phyloP scores from a whole-genome alignment of 2,329 filamentous ascomycete genomes.

The Colletotrichum sp. region DNA sequence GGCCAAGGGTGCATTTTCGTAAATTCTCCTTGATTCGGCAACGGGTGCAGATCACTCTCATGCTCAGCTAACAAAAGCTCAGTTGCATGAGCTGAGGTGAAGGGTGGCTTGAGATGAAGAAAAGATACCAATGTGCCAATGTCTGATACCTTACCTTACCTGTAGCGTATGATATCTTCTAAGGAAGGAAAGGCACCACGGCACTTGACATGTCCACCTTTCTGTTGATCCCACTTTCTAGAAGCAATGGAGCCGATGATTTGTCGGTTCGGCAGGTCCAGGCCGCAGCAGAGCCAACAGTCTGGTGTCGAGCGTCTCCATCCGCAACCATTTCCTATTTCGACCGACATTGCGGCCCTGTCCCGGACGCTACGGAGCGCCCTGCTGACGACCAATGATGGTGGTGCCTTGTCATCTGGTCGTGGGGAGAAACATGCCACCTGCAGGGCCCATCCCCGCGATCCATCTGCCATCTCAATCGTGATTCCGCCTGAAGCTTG shows the following conservation, averaged over 20 bases:
- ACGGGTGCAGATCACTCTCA: not conserved
- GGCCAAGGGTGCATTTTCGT: not conserved
- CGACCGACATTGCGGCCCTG: constrained; percentile 4
- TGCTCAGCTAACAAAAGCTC: not conserved
- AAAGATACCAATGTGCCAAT: not conserved
- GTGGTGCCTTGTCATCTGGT: not conserved
- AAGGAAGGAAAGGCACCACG: not conserved
- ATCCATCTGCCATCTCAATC: constrained; percentile 15
- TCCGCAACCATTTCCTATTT: constrained; percentile 20
- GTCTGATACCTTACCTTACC: too few species aligned
- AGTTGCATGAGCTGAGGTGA: not conserved
- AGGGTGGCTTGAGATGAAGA: not conserved
- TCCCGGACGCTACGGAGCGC: constrained; percentile 2
- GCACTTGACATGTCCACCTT: not conserved
- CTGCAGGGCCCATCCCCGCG: not conserved
- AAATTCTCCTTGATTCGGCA: not conserved
- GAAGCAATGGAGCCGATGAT: not conserved
- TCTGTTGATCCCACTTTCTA: not conserved
- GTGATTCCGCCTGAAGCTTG: not conserved
- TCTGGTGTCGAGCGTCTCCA: not conserved
- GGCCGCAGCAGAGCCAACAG: not conserved
- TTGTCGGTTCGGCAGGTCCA: not conserved
- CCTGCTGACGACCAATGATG: not conserved
- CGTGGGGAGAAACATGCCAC: not conserved
- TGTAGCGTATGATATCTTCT: too few species aligned